A percentile compares a stretch with the other conserved stretches of the same genome.
phyloP scores from a whole-genome alignment of 768 basidiomycete genomes.

The Termitomyces sp. region DNA sequence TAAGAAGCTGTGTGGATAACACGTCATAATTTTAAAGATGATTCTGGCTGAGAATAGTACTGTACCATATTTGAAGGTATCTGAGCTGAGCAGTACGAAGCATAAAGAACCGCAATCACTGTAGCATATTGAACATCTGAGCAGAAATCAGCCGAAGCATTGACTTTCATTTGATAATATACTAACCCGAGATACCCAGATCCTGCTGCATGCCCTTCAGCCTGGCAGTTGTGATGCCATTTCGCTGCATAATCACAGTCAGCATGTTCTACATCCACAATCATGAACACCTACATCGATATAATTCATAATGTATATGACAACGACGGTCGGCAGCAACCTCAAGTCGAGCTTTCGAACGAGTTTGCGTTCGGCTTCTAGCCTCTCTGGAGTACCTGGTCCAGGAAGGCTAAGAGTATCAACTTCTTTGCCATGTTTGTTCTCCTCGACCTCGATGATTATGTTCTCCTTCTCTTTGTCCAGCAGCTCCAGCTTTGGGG shows the following conservation, averaged over 20 bases:
- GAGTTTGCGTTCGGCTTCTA: slow-evolving; percentile 40
- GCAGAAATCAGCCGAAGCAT: slow-evolving; percentile 17
- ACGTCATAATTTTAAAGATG: neutral
- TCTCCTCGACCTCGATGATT: slow-evolving; percentile 9
- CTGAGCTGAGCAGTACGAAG: slow-evolving; percentile 60
- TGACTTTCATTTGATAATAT: too few relatives aligned
- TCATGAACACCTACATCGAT: slow-evolving; percentile 49
- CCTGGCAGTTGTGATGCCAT: slow-evolving; percentile 47
- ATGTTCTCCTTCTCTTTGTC: slow-evolving; percentile 18
- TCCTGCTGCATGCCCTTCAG: slow-evolving; percentile 51
- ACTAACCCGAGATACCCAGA: slow-evolving; percentile 40
- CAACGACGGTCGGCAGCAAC: slow-evolving; percentile 53
- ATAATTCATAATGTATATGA: slow-evolving; percentile 67
- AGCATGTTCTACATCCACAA: neutral
- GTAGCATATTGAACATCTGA: slow-evolving; percentile 52
- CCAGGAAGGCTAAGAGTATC: slow-evolving; percentile 14
- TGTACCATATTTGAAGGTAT: slow-evolving; percentile 65
- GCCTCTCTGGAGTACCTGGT: slow-evolving; percentile 29
- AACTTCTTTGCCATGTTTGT: slow-evolving; percentile 3
- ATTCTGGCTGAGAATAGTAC: neutral
- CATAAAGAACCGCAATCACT: slow-evolving; percentile 52
- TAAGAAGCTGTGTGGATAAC: slow-evolving; percentile 42
- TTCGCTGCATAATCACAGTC: slow-evolving; percentile 33
- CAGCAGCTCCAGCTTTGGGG: neutral
- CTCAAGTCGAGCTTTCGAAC: slow-evolving; percentile 56